A percentile compares a stretch with the other conserved stretches of the same genome.
phyloP scores from a whole-genome alignment of 306 rosid species.

The Mimosa bimucronata region DNA sequence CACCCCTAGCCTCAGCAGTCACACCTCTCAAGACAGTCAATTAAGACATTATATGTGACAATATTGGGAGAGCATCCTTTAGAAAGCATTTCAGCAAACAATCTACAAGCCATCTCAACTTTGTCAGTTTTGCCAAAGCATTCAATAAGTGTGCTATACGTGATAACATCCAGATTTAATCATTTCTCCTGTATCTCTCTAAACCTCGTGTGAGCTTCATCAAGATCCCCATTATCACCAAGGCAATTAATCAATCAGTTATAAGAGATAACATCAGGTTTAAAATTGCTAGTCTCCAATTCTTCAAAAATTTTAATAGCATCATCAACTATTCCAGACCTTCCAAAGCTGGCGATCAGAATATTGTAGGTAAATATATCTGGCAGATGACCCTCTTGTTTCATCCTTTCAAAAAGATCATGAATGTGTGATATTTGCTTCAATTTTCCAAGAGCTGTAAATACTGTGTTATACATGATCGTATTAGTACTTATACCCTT shows the following conservation, averaged over 20 bases:
- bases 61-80: slow-evolving; percentile 84
- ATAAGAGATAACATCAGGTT: slow-evolving; percentile 79
- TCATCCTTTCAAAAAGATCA: slow-evolving; percentile 86
- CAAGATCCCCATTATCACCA: slow-evolving; percentile 92
- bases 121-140: slow-evolving; percentile 92
- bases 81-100: slow-evolving; percentile 81
- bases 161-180: slow-evolving; percentile 78
- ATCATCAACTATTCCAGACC: slow-evolving; percentile 73
- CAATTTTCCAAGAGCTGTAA: slow-evolving; percentile 72
- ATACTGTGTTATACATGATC: slow-evolving; percentile 81
- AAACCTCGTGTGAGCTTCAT: slow-evolving; percentile 94
- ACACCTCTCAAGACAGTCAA: slow-evolving; percentile 87
- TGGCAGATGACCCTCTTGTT: slow-evolving; percentile 68
- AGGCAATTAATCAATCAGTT: slow-evolving; percentile 92
- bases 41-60: slow-evolving; percentile 83
- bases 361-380: slow-evolving; percentile 89
- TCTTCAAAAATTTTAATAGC: slow-evolving; percentile 78
- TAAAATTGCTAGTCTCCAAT: slow-evolving; percentile 68
- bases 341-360: slow-evolving; percentile 80
- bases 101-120: slow-evolving; percentile 84
- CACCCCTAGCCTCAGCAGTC: slow-evolving; percentile 93
- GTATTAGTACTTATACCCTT: slow-evolving; percentile 73
- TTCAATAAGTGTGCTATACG: slow-evolving; percentile 92
- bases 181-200: slow-evolving; percentile 95
- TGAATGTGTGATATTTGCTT: slow-evolving; percentile 70